Evolutionary conservation across 2,329 filamentous ascomycete species (phyloP), one percentile per base, ranked within the genome.

Genomic region (Stylonectria norvegica): DNA sequence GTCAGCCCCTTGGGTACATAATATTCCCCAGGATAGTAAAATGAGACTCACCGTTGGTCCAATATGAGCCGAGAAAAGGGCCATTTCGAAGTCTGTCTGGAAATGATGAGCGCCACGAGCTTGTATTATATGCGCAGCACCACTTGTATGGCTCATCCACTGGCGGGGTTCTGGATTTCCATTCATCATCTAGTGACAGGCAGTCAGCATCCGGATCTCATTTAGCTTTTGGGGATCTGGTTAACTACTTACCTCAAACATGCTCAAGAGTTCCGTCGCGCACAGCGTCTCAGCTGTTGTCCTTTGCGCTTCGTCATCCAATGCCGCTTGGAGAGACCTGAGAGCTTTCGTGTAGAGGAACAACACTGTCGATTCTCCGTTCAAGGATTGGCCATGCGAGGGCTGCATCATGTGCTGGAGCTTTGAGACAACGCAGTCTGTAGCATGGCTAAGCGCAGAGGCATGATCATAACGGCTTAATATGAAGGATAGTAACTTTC

Each of bases 51-150:
- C 42, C 5, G 42, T 38, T 31, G 42, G 42, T 3, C 42, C 42
- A n/a, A 45, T 41, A 36, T 45, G 34, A 9, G 38, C 38, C 30
- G 40, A 35, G 7, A 45, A 45, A 5, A 45, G 31, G 5, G 42
- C 38, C 31, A 38, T 31, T 20, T 45, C 42, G 14, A 37, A 45
- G 17, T 40, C 33, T 4, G 42, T 45, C 11, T 35, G 17, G 31
- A 45, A 45, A 8, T 35, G 32, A 20, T 38, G 16, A 2, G 38
- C 23, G 1, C 42, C 42, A 8, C 42, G 42, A 1, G 40, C 27
- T 33, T 45, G 34, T 34, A 45, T 45, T 4, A 45, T 28, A 5
- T 38, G 42, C 5, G 34, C 34, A 38, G 42, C 42, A 17, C 42
- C 42, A n/a, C 34, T 34, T 10, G 32, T 34, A 23, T 45, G 42